These are phyloP conservation scores for Entelexis paramagnoliae DNA, from an alignment of 1,139 yeast species.

Conservation along the genomic window DNA sequence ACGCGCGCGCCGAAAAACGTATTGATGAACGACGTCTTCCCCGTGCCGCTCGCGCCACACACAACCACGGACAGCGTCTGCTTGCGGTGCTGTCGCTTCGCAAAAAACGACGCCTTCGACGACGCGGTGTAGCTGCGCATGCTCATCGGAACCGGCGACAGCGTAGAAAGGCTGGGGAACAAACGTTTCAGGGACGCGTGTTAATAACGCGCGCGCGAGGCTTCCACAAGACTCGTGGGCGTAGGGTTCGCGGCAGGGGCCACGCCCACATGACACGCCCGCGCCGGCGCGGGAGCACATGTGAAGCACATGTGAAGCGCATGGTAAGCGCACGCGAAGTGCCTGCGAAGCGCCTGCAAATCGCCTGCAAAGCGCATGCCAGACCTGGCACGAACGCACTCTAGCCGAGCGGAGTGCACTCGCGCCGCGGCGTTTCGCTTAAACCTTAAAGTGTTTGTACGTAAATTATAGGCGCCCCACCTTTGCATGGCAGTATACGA, in stretches of 20 bases:
- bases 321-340: not conserved
- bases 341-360: too few species aligned
- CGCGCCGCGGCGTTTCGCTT: too few species aligned
- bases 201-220: conserved; percentile 3
- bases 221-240: not conserved
- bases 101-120: conserved; percentile 1
- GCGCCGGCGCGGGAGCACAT: too few species aligned
- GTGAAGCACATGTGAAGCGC: too few species aligned
- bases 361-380: too few species aligned
- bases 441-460: too few species aligned
- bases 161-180: not conserved
- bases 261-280: too few species aligned
- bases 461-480: too few species aligned
- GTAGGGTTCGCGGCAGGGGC: conserved; percentile 2
- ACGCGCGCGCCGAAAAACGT: conserved; percentile 78
- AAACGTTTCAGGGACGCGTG: conserved; percentile 1
- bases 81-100: conserved; percentile 22
- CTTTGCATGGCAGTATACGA: too few species aligned
- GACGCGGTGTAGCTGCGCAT: conserved; percentile 4
- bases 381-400: too few species aligned
- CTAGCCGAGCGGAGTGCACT: too few species aligned
- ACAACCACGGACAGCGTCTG: conserved; percentile 21
- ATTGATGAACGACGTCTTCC: conserved; percentile 83
- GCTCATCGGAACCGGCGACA: not conserved
- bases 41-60: conserved; percentile 33